Base-by-base conservation (phyloP, 495 filamentous ascomycete species). In the Sordaria brevicollis region DNA sequence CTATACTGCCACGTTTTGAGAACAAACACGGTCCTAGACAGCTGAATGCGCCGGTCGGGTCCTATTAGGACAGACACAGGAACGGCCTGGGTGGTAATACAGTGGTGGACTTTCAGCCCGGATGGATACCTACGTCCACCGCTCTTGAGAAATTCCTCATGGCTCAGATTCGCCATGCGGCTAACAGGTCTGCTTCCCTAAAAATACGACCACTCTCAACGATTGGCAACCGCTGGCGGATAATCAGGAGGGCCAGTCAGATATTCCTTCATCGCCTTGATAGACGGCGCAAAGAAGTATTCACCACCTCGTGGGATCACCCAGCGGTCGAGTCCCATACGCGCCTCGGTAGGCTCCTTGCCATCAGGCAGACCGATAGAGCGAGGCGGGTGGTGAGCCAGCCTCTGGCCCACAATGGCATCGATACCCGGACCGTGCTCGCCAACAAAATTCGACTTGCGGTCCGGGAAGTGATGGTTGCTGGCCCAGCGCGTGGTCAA, bases 201-300 rank as follows among this genome's bases (percentile, higher is more conserved):
- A 21, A 49, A 49, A n/a, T 17, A 43, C 39, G 21, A 49, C 41
- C 19, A 49, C 41, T 49, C 41, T 49, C 41, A 49, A 49, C 8
- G 41, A 11, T 19, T 19, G 19, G 41, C 19, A 49, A 49, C 8
- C 41, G n/a, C 41, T 11, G 41, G 41, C 41, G 41, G 41, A 11
- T 49, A 49, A 49, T 49, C 41, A 21, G 41, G 41, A 19, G 41
- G 41, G 19, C n/a, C 41, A 49, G 41, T 49, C 41, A 49, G 41
- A 49, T 49, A 49, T 21, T 11, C 41, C 41, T 49, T 49, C 77
- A 94, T 5, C 10, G 67, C 67, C n/a, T 29, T 34, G 19, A 68
- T 41, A 19, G 35, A 43, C 21, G 67, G 67, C 67, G 33, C 35
- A 15, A 68, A 68, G 35, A 68, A 68, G 33, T 68, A 68, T 39